Percentiles rank a stretch among this genome's conserved stretches.
phyloP scores from a whole-genome alignment of 2,329 filamentous ascomycete genomes.

The Cladophialophora immunda region DNA sequence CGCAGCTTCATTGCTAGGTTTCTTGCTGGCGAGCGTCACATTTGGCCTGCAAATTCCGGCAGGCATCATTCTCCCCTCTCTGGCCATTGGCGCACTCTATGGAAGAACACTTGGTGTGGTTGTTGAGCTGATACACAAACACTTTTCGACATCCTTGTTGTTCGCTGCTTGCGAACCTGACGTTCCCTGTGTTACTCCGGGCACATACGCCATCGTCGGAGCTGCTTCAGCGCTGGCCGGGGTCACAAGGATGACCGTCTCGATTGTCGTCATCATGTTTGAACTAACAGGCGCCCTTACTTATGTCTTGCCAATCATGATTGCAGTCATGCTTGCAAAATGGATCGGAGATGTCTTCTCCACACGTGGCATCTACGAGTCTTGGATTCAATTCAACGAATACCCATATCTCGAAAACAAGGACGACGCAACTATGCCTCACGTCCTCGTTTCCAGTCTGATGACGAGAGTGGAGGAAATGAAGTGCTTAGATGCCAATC shows the following conservation, averaged over 20 bases:
- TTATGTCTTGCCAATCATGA: slow-evolving; percentile 98
- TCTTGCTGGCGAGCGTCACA: slow-evolving; percentile 84
- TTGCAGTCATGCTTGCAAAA: slow-evolving; percentile 96
- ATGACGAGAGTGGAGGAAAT: slow-evolving; percentile 95
- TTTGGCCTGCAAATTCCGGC: slow-evolving; percentile 95
- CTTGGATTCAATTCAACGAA: slow-evolving; percentile 95
- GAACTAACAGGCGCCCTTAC: slow-evolving; percentile 95
- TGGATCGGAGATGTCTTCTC: slow-evolving; percentile 98
- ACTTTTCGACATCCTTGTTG: slow-evolving; percentile 77
- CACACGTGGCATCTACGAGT: slow-evolving; percentile 92
- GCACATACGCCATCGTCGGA: slow-evolving; percentile 95
- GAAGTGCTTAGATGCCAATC: slow-evolving; percentile 78
- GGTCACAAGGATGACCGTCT: slow-evolving; percentile 95
- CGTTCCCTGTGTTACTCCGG: slow-evolving; percentile 86
- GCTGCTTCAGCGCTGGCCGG: slow-evolving; percentile 93
- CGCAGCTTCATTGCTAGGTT: slow-evolving; percentile 82
- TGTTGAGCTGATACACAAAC: slow-evolving; percentile 85
- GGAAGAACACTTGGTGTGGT: slow-evolving; percentile 89
- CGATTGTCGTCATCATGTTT: slow-evolving; percentile 99
- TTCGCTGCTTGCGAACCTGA: slow-evolving; percentile 87
- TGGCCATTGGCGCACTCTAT: slow-evolving; percentile 91
- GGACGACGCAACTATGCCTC: slow-evolving; percentile 79
- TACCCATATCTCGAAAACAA: slow-evolving; percentile 96
- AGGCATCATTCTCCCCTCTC: slow-evolving; percentile 93
- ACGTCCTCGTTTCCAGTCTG: slow-evolving; percentile 83